Percentiles rank a stretch among this genome's conserved stretches.
Conservation (phyloP, 2,329 filamentous ascomycete species). For the Pezicula rhizophila region DNA sequence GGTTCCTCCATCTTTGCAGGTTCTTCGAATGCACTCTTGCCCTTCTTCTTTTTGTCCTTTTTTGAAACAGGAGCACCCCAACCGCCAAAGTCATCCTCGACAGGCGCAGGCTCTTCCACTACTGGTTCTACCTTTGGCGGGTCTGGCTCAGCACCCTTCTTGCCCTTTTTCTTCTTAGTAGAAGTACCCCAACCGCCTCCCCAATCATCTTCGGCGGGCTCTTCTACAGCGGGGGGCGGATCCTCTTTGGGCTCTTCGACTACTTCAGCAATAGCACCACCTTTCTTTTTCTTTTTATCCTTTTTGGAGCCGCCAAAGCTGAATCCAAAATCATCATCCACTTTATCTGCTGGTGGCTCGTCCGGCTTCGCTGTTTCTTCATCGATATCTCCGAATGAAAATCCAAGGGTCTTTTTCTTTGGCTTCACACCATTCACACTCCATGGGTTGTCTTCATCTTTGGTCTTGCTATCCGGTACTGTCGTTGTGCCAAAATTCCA, state of each 20-base stretch:
- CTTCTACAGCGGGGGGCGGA: conserved; percentile 9
- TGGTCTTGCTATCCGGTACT: conserved; percentile 34
- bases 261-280: conserved; percentile 16
- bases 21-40: conserved; percentile 25
- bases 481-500: conserved; percentile 39
- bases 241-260: conserved; percentile 17
- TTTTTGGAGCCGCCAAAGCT: conserved; percentile 32
- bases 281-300: conserved; percentile 40
- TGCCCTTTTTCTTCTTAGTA: conserved; percentile 41
- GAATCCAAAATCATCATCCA: conserved; percentile 32
- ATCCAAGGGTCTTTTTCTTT: conserved; percentile 45
- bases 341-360: conserved; percentile 26
- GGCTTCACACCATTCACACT: conserved; percentile 38
- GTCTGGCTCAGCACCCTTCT: conserved; percentile 20
- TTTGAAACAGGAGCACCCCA: conserved; percentile 42
- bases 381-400: conserved; percentile 44
- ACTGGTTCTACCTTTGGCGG: conserved; percentile 14
- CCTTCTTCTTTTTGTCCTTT: conserved; percentile 38
- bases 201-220: conserved; percentile 36
- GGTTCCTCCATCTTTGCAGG: conserved; percentile 21
- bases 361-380: conserved; percentile 30
- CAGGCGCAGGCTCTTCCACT: conserved; percentile 18
- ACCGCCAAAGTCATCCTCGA: conserved; percentile 38
- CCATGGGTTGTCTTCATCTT: conserved; percentile 45
- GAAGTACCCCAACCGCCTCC: conserved; percentile 43